A percentile compares a stretch with the other conserved stretches of the same genome.
phyloP scores from a whole-genome alignment of 345 rosid genomes.

The Pseudoturritis turrita region DNA sequence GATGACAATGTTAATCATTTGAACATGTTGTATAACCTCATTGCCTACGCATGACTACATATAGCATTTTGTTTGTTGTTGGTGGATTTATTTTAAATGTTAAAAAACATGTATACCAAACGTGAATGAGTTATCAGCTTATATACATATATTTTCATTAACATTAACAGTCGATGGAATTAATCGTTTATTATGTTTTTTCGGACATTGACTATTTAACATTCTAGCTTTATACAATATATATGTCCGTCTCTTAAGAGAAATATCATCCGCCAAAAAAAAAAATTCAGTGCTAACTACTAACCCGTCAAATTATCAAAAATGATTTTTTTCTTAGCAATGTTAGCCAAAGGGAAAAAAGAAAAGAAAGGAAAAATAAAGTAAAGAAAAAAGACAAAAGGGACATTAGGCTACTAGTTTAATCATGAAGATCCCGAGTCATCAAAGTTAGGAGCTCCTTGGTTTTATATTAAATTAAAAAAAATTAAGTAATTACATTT shows the following conservation, averaged over 20 bases:
- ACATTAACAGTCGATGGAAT: not conserved
- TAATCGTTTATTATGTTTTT: not conserved
- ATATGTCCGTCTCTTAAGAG: not conserved
- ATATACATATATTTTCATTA: not conserved
- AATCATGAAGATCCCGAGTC: conserved; percentile 34
- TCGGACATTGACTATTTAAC: not conserved
- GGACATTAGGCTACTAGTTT: conserved; percentile 21
- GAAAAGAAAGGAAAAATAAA: not conserved
- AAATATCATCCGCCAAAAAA: conserved; percentile 1
- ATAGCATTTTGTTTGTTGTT: conserved; percentile 6
- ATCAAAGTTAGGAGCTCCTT: conserved; percentile 26
- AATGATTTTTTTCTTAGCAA: not conserved
- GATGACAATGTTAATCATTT: conserved; percentile 19
- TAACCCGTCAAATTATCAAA: not conserved
- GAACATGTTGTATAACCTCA: conserved; percentile 13
- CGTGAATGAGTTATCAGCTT: not conserved
- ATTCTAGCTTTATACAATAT: not conserved
- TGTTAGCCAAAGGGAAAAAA: not conserved
- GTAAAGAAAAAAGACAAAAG: conserved; percentile 17
- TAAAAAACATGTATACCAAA: not conserved
- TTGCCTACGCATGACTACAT: conserved; percentile 17
- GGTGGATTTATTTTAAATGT: not conserved
- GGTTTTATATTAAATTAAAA: not conserved
- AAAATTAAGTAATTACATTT: not conserved
- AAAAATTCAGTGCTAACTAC: not conserved